phyloP scores from a whole-genome alignment of 495 filamentous ascomycete genomes.

The Xylaria bambusicola region DNA sequence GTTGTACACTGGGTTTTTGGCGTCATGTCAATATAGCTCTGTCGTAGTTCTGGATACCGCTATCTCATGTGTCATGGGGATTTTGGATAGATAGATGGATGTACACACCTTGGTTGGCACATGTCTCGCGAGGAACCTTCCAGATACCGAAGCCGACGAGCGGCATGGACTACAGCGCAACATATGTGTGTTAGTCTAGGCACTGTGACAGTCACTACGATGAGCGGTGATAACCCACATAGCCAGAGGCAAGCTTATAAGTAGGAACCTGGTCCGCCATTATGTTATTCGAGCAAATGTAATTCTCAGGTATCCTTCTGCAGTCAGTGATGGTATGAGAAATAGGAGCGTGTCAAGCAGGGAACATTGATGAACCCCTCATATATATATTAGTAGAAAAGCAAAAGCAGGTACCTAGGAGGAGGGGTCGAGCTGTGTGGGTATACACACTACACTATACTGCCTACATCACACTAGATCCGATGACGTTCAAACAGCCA shows the following conservation, averaged over 20 bases:
- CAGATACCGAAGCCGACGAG: slow-evolving; percentile 67
- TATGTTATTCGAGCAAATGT: neutral
- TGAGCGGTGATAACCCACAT: slow-evolving; percentile 18
- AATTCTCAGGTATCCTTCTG: too few relatives aligned
- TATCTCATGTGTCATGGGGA: neutral
- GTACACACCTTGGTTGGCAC: slow-evolving; percentile 52
- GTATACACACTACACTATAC: too few relatives aligned
- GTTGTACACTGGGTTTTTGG: slow-evolving; percentile 28
- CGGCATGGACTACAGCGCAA: slow-evolving; percentile 57
- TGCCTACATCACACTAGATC: too few relatives aligned
- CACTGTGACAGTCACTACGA: neutral
- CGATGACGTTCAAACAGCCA: too few relatives aligned
- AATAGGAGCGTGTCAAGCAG: neutral
- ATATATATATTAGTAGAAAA: too few relatives aligned
- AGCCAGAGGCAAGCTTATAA: slow-evolving; percentile 34
- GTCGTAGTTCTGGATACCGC: neutral
- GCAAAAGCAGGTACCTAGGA: too few relatives aligned
- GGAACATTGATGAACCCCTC: neutral
- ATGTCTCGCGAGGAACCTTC: slow-evolving; percentile 68
- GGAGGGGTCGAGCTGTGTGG: too few relatives aligned
- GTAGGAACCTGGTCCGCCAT: slow-evolving; percentile 30
- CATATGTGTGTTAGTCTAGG: neutral
- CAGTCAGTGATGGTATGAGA: too few relatives aligned
- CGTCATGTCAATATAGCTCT: neutral
- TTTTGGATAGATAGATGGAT: neutral